phyloP scores from a whole-genome alignment of 129 eudicot genomes.

The Lactuca saligna region DNA sequence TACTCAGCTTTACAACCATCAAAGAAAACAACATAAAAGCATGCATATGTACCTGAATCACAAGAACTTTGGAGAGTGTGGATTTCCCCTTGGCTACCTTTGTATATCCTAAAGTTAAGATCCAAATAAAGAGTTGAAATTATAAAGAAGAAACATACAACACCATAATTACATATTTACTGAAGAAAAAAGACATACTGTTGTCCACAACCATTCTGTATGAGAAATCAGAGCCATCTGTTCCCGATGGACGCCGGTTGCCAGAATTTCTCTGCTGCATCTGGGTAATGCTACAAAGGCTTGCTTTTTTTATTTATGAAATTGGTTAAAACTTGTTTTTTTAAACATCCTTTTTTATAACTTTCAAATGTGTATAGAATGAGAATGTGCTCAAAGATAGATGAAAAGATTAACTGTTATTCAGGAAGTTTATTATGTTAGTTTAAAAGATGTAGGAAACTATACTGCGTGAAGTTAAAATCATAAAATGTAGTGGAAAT shows the following conservation, averaged over 20 bases:
- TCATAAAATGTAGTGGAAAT: no score
- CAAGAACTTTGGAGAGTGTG: constrained; percentile 53
- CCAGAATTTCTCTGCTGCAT: constrained; percentile 60
- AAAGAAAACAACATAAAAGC: background rate
- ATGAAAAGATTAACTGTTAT: no score
- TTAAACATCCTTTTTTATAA: no score
- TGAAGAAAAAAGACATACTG: constrained; percentile 30
- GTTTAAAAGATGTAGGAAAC: no score
- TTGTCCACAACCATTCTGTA: constrained; percentile 90
- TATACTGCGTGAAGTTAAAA: no score
- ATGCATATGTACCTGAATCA: constrained; percentile 53
- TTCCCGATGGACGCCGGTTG: constrained; percentile 79
- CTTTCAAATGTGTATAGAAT: no score
- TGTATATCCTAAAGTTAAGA: constrained; percentile 56
- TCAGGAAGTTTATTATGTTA: no score
- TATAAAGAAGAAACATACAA: background rate
- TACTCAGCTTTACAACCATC: constrained; percentile 4
- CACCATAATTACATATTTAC: background rate
- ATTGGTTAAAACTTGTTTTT: no score
- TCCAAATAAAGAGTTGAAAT: background rate
- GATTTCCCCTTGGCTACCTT: constrained; percentile 80
- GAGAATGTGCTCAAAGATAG: no score
- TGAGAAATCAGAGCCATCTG: constrained; percentile 97
- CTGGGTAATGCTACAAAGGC: background rate
- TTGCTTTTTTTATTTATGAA: no score